Percentiles rank a stretch among this genome's conserved stretches.
Conservation (phyloP, 1,284 basidiomycete species). For the Crocinoboletus sp. region DNA sequence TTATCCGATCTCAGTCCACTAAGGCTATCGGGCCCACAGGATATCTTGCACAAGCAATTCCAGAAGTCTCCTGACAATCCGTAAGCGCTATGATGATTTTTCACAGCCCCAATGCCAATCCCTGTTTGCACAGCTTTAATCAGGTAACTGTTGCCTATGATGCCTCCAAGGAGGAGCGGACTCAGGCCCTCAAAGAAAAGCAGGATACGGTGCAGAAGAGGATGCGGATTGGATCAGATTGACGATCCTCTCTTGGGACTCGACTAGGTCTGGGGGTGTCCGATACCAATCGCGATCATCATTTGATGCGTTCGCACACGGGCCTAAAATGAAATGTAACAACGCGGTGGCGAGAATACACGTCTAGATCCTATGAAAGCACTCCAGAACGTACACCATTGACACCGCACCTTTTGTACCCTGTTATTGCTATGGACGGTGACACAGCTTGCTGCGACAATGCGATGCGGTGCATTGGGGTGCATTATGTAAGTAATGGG, state of each 20-base stretch:
- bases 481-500: conserved; percentile 21
- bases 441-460: too few relatives aligned
- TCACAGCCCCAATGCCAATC: conserved; percentile 5
- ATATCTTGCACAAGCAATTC: conserved; percentile 76
- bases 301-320: conserved; percentile 4
- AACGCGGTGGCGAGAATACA: conserved; percentile 4
- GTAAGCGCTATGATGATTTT: conserved; percentile 41
- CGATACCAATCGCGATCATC: conserved; percentile 6
- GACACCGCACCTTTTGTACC: conserved; percentile 15
- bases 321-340: conserved; percentile 8
- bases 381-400: conserved; percentile 15
- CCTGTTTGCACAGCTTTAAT: conserved; percentile 60
- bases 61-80: conserved; percentile 90
- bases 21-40: conserved; percentile 37
- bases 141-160: conserved; percentile 77
- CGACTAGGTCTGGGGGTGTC: not conserved
- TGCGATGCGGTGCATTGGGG: conserved; percentile 8
- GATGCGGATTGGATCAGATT: conserved; percentile 37
- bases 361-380: conserved; percentile 2
- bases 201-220: conserved; percentile 48
- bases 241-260: not conserved
- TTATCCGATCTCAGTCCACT: conserved; percentile 7
- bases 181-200: conserved; percentile 63
- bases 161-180: conserved; percentile 77
- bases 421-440: not conserved